Conservation (phyloP, 768 basidiomycete genomes). For the Trametes gibbosa region DNA sequence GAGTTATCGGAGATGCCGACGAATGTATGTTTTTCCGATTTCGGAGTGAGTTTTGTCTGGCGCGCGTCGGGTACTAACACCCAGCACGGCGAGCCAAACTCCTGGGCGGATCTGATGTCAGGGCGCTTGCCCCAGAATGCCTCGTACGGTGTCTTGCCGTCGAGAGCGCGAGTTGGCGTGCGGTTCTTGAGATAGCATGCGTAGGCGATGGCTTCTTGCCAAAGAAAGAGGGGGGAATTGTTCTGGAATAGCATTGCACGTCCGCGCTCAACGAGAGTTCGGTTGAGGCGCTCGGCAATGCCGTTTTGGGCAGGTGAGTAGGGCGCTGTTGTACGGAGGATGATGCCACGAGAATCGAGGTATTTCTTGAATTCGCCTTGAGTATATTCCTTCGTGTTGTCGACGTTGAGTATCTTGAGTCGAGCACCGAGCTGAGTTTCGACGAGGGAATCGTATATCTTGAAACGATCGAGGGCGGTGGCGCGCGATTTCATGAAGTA, state of each 20-base stretch:
- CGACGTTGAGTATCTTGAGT: too few relatives aligned
- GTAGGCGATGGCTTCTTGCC: constrained; percentile 38
- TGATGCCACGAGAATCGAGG: not conserved
- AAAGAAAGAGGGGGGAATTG: constrained; percentile 36
- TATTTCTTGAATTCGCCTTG: not conserved
- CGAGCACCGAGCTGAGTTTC: too few relatives aligned
- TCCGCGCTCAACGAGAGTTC: not conserved
- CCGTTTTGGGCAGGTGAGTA: constrained; percentile 29
- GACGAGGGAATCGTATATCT: too few relatives aligned
- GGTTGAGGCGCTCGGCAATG: constrained; percentile 20
- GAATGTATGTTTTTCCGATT: constrained; percentile 23
- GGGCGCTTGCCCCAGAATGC: constrained; percentile 19
- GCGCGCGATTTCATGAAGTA: too few relatives aligned
- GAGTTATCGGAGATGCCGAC: constrained; percentile 33
- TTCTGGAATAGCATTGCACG: constrained; percentile 16
- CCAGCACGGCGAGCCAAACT: constrained; percentile 17
- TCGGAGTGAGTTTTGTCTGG: constrained; percentile 17
- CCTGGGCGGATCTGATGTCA: constrained; percentile 16
- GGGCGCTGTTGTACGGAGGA: not conserved
- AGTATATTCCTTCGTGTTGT: not conserved
- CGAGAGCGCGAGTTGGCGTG: constrained; percentile 22
- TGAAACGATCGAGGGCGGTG: too few relatives aligned
- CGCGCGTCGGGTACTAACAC: constrained; percentile 5
- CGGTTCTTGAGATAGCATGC: constrained; percentile 38
- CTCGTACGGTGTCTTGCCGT: constrained; percentile 19